phyloP scores from a whole-genome alignment of 2,329 filamentous ascomycete genomes.

The Kalaharituber pfeilii region DNA sequence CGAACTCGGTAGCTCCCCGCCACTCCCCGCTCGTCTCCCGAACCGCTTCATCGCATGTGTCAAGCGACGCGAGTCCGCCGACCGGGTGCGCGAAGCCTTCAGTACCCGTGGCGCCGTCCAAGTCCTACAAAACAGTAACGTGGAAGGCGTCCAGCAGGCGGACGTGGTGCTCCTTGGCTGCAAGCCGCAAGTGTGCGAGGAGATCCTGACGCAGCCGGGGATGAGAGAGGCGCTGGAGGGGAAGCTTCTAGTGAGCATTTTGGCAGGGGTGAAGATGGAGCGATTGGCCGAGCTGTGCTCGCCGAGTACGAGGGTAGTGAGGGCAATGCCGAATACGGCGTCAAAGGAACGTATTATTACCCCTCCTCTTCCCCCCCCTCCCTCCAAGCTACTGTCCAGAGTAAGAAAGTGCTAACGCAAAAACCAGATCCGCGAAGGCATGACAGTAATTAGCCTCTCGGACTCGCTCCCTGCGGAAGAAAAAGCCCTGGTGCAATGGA shows the following conservation, averaged over 20 bases:
- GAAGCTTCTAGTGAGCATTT: slow-evolving; percentile 67
- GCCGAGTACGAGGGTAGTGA: slow-evolving; percentile 43
- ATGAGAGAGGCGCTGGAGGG: slow-evolving; percentile 56
- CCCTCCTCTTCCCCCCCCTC: too few relatives aligned
- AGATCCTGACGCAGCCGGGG: slow-evolving; percentile 48
- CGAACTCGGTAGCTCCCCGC: slow-evolving; percentile 21
- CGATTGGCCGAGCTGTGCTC: slow-evolving; percentile 45
- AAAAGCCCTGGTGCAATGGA: slow-evolving; percentile 47
- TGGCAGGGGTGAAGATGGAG: slow-evolving; percentile 54
- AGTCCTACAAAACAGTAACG: slow-evolving; percentile 55
- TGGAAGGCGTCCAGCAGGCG: slow-evolving; percentile 46
- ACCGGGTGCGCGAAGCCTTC: slow-evolving; percentile 49
- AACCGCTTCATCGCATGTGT: slow-evolving; percentile 69
- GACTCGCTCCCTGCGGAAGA: slow-evolving; percentile 38
- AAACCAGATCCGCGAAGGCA: slow-evolving; percentile 56
- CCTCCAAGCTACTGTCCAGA: not conserved
- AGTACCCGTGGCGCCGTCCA: slow-evolving; percentile 44
- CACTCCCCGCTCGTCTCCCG: slow-evolving; percentile 42
- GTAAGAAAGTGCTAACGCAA: not conserved
- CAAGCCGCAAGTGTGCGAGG: slow-evolving; percentile 58
- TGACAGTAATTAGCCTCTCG: slow-evolving; percentile 58
- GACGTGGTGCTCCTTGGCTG: slow-evolving; percentile 64
- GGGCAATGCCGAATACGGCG: slow-evolving; percentile 75
- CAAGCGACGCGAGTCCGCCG: slow-evolving; percentile 48
- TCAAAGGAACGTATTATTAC: slow-evolving; percentile 29